A percentile compares a stretch with the other conserved stretches of the same genome.
phyloP scores from a whole-genome alignment of 2,329 filamentous ascomycete species.

The Fusarium secorum region DNA sequence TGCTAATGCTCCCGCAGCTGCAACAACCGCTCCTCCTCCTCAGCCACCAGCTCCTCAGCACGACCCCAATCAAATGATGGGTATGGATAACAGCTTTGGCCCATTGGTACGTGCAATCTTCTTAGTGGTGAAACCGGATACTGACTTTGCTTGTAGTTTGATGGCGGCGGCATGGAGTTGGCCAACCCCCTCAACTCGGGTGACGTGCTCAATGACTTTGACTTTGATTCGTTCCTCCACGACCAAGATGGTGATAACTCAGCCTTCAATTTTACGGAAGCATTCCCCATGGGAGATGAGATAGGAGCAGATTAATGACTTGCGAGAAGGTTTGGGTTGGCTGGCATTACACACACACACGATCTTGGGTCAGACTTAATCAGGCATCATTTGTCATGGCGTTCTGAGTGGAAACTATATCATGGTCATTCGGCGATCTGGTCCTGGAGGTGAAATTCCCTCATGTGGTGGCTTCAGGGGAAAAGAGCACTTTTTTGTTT shows the following conservation, averaged over 20 bases:
- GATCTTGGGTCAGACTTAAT: conserved; percentile 48
- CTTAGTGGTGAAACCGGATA: conserved; percentile 1
- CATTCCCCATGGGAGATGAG: conserved; percentile 63
- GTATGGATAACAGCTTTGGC: conserved; percentile 53
- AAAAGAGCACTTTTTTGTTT: conserved; percentile 44
- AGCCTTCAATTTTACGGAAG: conserved; percentile 63
- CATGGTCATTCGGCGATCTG: conserved; percentile 52
- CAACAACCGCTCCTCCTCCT: conserved; percentile 44
- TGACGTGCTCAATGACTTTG: conserved; percentile 72
- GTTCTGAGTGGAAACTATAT: conserved; percentile 52
- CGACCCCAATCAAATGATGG: conserved; percentile 50
- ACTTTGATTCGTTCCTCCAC: conserved; percentile 73
- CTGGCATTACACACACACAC: conserved; percentile 37
- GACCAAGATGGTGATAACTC: conserved; percentile 58
- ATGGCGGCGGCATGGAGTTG: conserved; percentile 59
- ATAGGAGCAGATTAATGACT: conserved; percentile 63
- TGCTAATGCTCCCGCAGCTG: conserved; percentile 43
- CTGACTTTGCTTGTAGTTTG: conserved; percentile 45
- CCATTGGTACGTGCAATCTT: conserved; percentile 52
- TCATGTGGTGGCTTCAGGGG: conserved; percentile 44
- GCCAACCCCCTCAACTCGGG: conserved; percentile 61
- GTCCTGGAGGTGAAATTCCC: conserved; percentile 43
- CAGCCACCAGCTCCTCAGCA: conserved; percentile 29
- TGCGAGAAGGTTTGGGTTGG: conserved; percentile 37
- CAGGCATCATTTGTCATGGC: conserved; percentile 52